phyloP scores from a whole-genome alignment of 2,329 filamentous ascomycete genomes.

The Blastomyces emzantsi region DNA sequence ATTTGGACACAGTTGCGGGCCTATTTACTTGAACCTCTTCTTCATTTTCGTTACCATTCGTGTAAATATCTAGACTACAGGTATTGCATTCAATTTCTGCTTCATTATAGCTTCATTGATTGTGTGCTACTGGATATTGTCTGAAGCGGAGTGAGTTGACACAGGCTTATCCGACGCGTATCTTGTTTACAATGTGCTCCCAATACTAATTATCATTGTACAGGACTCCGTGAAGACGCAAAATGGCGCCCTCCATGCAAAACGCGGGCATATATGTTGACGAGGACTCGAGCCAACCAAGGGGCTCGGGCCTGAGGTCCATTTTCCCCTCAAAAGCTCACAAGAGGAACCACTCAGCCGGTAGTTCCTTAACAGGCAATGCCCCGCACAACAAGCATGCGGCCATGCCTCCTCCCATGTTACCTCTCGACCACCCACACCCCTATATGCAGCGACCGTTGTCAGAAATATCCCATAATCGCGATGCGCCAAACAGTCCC shows the following conservation, averaged over 20 bases:
- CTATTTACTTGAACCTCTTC: neutral
- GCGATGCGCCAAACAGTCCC: conserved; percentile 24
- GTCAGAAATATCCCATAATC: conserved; percentile 32
- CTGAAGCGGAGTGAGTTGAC: neutral
- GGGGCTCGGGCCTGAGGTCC: conserved; percentile 44
- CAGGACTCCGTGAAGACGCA: conserved; percentile 9
- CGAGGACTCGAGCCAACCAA: conserved; percentile 27
- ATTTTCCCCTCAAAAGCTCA: conserved; percentile 45
- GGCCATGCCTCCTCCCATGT: conserved; percentile 32
- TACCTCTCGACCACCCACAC: conserved; percentile 45
- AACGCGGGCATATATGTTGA: conserved; percentile 32
- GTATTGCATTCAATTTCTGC: neutral
- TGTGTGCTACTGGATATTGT: no score
- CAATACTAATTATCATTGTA: neutral
- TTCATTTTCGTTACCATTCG: neutral
- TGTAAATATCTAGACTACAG: neutral
- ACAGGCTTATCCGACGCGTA: neutral
- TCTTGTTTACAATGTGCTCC: neutral
- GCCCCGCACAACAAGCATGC: conserved; percentile 20
- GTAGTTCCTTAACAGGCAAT: conserved; percentile 22
- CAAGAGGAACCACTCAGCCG: conserved; percentile 40
- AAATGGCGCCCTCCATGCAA: conserved; percentile 28
- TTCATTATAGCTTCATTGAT: neutral
- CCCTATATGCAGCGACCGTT: conserved; percentile 26
- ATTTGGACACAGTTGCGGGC: neutral